These are phyloP conservation scores for Bryoerythrophyllum caledonicum DNA, from an alignment of 225 moss, liverwort and hornwort species.

Conservation along the genomic window DNA sequence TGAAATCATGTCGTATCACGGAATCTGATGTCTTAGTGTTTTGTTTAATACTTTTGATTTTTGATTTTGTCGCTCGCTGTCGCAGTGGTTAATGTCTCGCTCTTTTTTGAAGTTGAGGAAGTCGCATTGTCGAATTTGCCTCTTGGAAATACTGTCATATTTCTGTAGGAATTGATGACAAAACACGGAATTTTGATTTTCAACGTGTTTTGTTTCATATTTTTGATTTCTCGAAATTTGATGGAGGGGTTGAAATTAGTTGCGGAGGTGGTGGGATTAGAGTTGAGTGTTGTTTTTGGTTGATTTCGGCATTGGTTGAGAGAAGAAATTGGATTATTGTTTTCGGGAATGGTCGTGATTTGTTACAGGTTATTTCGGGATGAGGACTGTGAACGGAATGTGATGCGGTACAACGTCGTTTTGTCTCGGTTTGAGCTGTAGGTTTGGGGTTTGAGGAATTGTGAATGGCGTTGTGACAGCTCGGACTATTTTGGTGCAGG, in stretches of 20 bases:
- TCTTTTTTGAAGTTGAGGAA: not conserved
- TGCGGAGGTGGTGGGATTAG: not conserved
- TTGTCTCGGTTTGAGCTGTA: not conserved
- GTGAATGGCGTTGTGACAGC: conserved; percentile 8
- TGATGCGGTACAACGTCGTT: not conserved
- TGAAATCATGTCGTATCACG: no score
- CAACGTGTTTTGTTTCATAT: no score
- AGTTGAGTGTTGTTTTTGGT: not conserved
- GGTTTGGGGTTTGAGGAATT: not conserved
- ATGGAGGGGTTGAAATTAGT: not conserved
- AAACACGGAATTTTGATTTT: no score
- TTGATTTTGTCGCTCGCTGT: not conserved
- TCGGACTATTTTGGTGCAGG: conserved; percentile 12
- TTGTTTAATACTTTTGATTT: no score
- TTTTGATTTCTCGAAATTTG: not conserved
- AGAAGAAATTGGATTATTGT: not conserved
- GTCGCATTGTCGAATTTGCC: not conserved
- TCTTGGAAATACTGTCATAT: not conserved
- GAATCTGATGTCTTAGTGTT: no score
- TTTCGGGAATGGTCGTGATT: not conserved
- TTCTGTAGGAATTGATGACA: no score
- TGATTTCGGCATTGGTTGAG: not conserved
- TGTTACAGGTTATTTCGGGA: not conserved
- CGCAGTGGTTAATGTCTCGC: no score
- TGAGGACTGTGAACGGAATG: not conserved